Percentiles rank a stretch among this genome's conserved stretches.
phyloP scores from a whole-genome alignment of 2,329 filamentous ascomycete genomes.

The Cryoendolithus antarcticus region DNA sequence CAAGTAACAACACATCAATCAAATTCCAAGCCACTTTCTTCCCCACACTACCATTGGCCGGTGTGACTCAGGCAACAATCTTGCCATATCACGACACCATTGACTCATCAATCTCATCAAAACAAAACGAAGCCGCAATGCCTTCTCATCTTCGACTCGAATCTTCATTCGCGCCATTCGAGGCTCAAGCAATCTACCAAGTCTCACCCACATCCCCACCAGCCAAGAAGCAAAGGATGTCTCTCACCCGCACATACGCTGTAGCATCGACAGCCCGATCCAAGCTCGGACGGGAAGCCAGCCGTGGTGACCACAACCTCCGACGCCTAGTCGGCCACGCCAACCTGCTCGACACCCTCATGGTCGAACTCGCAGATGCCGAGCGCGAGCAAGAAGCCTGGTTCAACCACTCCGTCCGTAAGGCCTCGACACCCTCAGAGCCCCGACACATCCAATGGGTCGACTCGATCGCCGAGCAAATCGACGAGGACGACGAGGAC shows the following conservation, averaged over 20 bases:
- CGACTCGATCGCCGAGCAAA: slow-evolving; percentile 63
- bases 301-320: slow-evolving; percentile 84
- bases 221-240: slow-evolving; percentile 71
- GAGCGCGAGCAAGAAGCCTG: slow-evolving; percentile 92
- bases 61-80: slow-evolving; percentile 10
- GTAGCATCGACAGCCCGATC: slow-evolving; percentile 90
- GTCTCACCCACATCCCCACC: slow-evolving; percentile 30
- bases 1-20: no score
- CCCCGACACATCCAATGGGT: slow-evolving; percentile 75
- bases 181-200: slow-evolving; percentile 30
- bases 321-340: slow-evolving; percentile 92
- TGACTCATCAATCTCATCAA: slow-evolving; percentile 8
- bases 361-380: slow-evolving; percentile 82
- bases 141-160: slow-evolving; percentile 38
- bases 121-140: slow-evolving; percentile 24
- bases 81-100: slow-evolving; percentile 6
- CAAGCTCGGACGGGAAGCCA: slow-evolving; percentile 90
- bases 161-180: slow-evolving; percentile 33
- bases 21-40: no score
- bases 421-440: slow-evolving; percentile 51
- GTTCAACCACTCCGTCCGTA: slow-evolving; percentile 92
- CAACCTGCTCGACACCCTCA: slow-evolving; percentile 92
- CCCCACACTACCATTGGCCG: slow-evolving; percentile 3
- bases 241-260: slow-evolving; percentile 95
- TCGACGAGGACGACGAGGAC: slow-evolving; percentile 50